Evolutionary conservation across 2,329 filamentous ascomycete species (phyloP), one percentile per base, ranked within the genome.

Genomic region (Cercospora beticola): DNA sequence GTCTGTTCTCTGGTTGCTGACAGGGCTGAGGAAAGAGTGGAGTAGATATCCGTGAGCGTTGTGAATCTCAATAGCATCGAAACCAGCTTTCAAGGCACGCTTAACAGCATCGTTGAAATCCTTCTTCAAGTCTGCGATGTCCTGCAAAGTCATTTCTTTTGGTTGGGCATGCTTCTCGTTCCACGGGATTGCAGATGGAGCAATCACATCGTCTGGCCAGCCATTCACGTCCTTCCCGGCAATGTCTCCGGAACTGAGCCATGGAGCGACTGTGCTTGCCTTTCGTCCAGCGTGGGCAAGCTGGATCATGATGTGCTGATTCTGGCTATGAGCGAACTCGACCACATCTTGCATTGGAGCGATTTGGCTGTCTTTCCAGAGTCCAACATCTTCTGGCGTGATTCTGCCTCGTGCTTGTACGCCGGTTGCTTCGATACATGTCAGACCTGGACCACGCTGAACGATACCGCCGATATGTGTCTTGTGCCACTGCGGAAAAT

Each of bases 361-460:
- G 69, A 94, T 90, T 79, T 97, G 94, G 36, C 86, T 88, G 78
- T 97, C 94, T 70, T 90, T 85, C 94, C 93, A 97, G 7, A 97
- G 81, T 0, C 94, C 93, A 12, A 83, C 81, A 78, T 94, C 92
- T 78, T 94, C 85, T 1, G 93, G 92, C 0, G 91, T 91, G 82
- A 97, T 97, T 65, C 94, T 87, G 30, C 93, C 93, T 73, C 94
- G 88, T 5, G 92, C 81, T 9, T 87, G 83, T 0, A 97, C 91
- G 33, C 89, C 84, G 0, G 92, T 93, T 28, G 93, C 92, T 82
- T 97, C 94, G 67, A 94, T 84, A 68, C 93, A 87, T 60, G 90
- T 83, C 18, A 97, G 83, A 1, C 88, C 91, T 0, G 91, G 89
- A 12, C 94, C 94, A 66, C 90, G 88, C 68, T 90, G 84, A 23